phyloP scores from a whole-genome alignment of 164 flowering plant genomes.

The Liriodendron chinense region DNA sequence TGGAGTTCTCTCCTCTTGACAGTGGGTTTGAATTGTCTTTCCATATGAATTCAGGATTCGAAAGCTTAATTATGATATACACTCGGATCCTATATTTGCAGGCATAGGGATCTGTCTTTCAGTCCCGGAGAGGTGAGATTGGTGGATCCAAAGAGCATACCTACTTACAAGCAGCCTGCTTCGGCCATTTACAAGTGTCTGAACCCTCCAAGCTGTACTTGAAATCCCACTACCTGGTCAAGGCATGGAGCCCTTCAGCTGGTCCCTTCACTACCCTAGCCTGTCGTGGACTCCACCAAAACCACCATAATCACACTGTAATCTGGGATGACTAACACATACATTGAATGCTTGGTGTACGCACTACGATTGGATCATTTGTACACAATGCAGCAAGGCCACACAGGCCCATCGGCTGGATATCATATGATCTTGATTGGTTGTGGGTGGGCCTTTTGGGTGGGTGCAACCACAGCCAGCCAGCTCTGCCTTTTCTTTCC shows the following conservation, averaged over 20 bases:
- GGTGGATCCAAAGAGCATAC: slow-evolving; percentile 67
- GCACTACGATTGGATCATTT: too few relatives aligned
- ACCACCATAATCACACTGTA: too few relatives aligned
- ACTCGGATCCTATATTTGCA: slow-evolving; percentile 24
- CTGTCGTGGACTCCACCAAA: background rate
- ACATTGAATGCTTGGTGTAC: too few relatives aligned
- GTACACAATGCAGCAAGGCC: too few relatives aligned
- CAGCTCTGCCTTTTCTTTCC: too few relatives aligned
- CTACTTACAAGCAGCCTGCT: slow-evolving; percentile 78
- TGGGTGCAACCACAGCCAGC: too few relatives aligned
- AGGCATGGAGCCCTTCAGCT: background rate
- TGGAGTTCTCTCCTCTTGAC: background rate
- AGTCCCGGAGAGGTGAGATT: slow-evolving; percentile 78
- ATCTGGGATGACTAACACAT: too few relatives aligned
- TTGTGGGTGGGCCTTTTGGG: too few relatives aligned
- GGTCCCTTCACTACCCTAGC: background rate
- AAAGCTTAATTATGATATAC: background rate
- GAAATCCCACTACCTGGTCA: background rate
- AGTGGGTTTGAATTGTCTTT: background rate
- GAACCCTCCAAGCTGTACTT: slow-evolving; percentile 69
- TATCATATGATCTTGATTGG: too few relatives aligned
- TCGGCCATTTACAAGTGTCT: slow-evolving; percentile 73
- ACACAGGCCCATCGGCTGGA: too few relatives aligned
- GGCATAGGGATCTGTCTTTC: slow-evolving; percentile 80
- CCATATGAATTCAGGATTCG: background rate